Base-by-base conservation (phyloP, 2,329 filamentous ascomycete species). In the Corniculantispora saksenae region DNA sequence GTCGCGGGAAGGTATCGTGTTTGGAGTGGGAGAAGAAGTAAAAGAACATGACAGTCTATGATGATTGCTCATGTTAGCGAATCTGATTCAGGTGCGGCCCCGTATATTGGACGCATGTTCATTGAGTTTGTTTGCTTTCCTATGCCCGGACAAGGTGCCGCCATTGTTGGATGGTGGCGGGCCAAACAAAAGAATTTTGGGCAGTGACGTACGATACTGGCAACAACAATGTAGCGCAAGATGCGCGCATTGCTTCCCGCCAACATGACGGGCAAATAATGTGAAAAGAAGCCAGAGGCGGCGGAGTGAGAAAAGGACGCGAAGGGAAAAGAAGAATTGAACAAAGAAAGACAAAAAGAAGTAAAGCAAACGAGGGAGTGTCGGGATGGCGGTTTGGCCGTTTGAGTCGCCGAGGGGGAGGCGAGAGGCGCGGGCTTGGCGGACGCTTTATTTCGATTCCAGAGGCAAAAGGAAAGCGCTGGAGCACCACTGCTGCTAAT, bases 211-310 rank as follows among this genome's bases (percentile, higher is more conserved):
- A 97, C 94, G 75, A 97, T 90, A 74, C 93, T 85, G 66, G 93
- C 91, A 74, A 97, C 88, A 75, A 95, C 84, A 76, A 97, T 84
- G 79, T 89, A 90, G 83, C 88, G 86, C 83, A 89, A 80, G 74
- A 93, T 92, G 79, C 91, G 89, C 79, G 89, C 87, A 70, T 86
- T 89, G 76, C 89, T 89, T 66, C 88, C 86, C 79, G 89, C 89
- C 83, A 85, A 86, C 74, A 70, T 81, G 74, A 70, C 69, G 67
- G 64, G 61, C 29, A 35, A 45, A 29, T 12, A 12, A 29, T 15
- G 19, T 47, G 21, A 17, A 62, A 25, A 8, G n/a, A 13, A 27
- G 19, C 50, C 48, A 55, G 50, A 19, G 1, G 48, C 35, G n/a
- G 38, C 7, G 12, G 23, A 12, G 45, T 1, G 23, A 19, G 7